phyloP scores from a whole-genome alignment of 2,329 filamentous ascomycete genomes.

The Pyrenophora graminea region DNA sequence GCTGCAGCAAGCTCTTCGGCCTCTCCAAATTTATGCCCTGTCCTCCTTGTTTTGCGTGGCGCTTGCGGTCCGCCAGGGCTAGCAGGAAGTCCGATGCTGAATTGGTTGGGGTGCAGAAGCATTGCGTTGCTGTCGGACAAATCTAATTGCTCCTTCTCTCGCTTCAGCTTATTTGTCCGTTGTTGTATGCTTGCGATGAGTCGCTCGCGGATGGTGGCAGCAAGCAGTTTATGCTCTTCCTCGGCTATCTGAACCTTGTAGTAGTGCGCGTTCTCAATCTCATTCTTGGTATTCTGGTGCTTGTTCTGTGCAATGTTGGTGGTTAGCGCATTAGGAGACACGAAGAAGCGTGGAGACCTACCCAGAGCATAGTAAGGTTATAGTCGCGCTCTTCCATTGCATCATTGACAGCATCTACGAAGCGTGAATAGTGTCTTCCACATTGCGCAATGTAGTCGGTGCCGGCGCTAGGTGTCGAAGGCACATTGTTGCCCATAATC shows the following conservation, averaged over 20 bases:
- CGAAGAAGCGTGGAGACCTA: constrained; percentile 50
- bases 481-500: constrained; percentile 49
- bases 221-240: constrained; percentile 64
- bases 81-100: constrained; percentile 66
- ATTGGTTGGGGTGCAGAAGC: constrained; percentile 67
- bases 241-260: constrained; percentile 66
- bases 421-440: constrained; percentile 82
- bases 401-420: constrained; percentile 84
- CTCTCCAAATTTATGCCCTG: constrained; percentile 61
- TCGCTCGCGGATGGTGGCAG: constrained; percentile 64
- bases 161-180: constrained; percentile 61
- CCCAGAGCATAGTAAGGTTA: constrained; percentile 78
- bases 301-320: constrained; percentile 53
- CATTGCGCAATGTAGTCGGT: constrained; percentile 69
- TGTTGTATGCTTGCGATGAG: constrained; percentile 62
- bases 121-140: constrained; percentile 69
- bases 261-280: constrained; percentile 60
- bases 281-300: constrained; percentile 59
- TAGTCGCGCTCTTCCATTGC: constrained; percentile 86
- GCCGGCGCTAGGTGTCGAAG: constrained; percentile 58
- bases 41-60: constrained; percentile 66
- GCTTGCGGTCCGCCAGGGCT: constrained; percentile 64
- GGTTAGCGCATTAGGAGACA: constrained; percentile 17
- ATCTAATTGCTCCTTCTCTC: constrained; percentile 69
- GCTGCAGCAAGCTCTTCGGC: constrained; percentile 52